phyloP scores from a whole-genome alignment of 2,329 filamentous ascomycete genomes.

The Cladosporium sp. region DNA sequence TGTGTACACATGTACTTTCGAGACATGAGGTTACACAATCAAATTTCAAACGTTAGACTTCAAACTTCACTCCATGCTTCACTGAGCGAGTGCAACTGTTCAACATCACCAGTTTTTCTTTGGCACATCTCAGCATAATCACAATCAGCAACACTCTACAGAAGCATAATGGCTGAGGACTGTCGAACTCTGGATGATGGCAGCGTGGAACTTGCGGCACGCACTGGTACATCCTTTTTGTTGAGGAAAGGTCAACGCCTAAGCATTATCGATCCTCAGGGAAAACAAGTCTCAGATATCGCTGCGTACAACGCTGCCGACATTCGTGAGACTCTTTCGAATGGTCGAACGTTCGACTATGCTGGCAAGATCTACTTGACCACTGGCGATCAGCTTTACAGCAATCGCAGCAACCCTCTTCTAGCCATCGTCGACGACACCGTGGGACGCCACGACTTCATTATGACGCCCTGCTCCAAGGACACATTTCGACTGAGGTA shows the following conservation, averaged over 20 bases:
- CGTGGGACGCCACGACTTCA: constrained; percentile 20
- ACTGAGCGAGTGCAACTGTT: too few relatives aligned
- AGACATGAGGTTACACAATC: not conserved
- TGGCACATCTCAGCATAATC: too few relatives aligned
- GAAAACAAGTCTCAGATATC: constrained; percentile 21
- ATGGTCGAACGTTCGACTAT: constrained; percentile 23
- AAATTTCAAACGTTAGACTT: not conserved
- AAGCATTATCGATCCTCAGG: constrained; percentile 21
- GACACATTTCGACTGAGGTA: constrained; percentile 24
- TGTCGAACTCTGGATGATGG: not conserved
- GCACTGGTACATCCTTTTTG: constrained; percentile 19
- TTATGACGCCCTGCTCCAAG: constrained; percentile 22
- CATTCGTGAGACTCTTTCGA: constrained; percentile 19
- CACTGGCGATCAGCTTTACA: constrained; percentile 20
- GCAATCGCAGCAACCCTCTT: constrained; percentile 20
- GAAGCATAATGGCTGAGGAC: not conserved
- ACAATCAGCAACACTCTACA: too few relatives aligned
- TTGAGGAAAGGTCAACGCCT: constrained; percentile 21
- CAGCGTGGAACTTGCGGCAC: constrained; percentile 15
- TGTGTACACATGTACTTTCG: too few relatives aligned
- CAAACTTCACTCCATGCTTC: too few relatives aligned
- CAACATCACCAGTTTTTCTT: too few relatives aligned
- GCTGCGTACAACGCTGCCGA: constrained; percentile 20
- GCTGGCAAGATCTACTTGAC: constrained; percentile 20
- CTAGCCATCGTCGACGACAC: constrained; percentile 20